Evolutionary conservation across 345 rosid species (phyloP), one percentile per base, ranked within the genome.

Genomic region (Salix brachista): DNA sequence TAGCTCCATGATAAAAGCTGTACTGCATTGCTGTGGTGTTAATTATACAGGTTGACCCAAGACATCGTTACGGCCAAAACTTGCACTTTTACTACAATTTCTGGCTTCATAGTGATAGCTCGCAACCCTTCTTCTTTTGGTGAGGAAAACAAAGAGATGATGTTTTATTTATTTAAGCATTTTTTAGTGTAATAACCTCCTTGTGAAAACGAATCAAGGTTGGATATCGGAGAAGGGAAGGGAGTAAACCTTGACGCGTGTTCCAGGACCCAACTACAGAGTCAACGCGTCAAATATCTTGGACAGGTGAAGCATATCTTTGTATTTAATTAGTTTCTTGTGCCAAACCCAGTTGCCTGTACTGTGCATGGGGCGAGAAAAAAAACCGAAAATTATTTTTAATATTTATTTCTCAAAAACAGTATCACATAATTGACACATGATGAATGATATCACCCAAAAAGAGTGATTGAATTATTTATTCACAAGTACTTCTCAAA

Each of bases 211-310:
- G 84, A 83, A 41, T 41, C 0, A 13, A 89, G 95, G 97, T 81
- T 92, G 85, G 94, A 92, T 68, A 85, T 92, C 42, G 97, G 97
- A 73, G 95, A 89, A 26, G 97, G 97, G 37, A 92, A 86, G 42
- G 94, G 90, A 77, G 81, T 87, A 21, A 86, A 82, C 67, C 85
- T 87, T 39, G 88, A 75, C 0, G 75, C 78, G 74, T 92, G 97
- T 65, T 64, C 96, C 9, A 86, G 95, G 70, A 71, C 72, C 3
- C 42, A 74, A 60, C 87, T 91, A 21, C 91, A 91, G 8, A 85
- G 80, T 37, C 89, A 93, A 75, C 89, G 97, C 85, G 81, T 93
- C 83, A 84, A 80, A 77, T 93, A 93, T 76, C 97, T 93, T 26
- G 92, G 96, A 83, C 91, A 94, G 32, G 97, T 91, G 84, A 84